These are phyloP conservation scores for Oleoguttula mirabilis DNA, from an alignment of 495 filamentous ascomycete genomes.

Conservation along the genomic window DNA sequence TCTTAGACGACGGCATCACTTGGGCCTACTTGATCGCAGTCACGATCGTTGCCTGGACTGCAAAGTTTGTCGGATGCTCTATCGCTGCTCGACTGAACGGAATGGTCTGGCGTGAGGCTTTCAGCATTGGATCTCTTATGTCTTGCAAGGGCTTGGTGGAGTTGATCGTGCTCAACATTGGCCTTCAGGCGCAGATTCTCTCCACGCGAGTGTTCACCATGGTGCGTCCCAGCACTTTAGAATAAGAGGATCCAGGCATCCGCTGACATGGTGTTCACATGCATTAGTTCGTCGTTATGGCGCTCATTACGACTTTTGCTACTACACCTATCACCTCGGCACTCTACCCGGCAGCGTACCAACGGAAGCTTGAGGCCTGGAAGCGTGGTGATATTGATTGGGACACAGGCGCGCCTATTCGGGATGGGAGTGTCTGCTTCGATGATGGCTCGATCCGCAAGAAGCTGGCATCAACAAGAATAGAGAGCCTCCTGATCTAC, in stretches of 20 bases:
- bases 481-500: slow-evolving; percentile 45
- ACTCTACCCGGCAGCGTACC: slow-evolving; percentile 82
- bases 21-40: slow-evolving; percentile 91
- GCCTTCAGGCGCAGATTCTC: slow-evolving; percentile 80
- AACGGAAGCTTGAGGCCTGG: slow-evolving; percentile 83
- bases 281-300: slow-evolving; percentile 99
- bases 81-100: slow-evolving; percentile 65
- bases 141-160: slow-evolving; percentile 95
- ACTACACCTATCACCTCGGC: slow-evolving; percentile 71
- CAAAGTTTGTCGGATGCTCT: slow-evolving; percentile 77
- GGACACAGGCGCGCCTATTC: slow-evolving; percentile 53
- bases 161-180: slow-evolving; percentile 94
- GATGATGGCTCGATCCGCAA: slow-evolving; percentile 29
- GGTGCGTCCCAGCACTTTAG: too few species aligned
- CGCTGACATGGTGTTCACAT: too few species aligned
- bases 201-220: slow-evolving; percentile 86
- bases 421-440: slow-evolving; percentile 30
- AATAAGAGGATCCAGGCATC: too few species aligned
- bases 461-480: slow-evolving; percentile 30
- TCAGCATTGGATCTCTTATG: slow-evolving; percentile 87
- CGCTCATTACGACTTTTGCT: slow-evolving; percentile 78
- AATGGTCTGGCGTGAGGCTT: slow-evolving; percentile 84
- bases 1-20: slow-evolving; percentile 67
- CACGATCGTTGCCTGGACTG: slow-evolving; percentile 67
- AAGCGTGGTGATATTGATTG: slow-evolving; percentile 90